Percentiles rank a stretch among this genome's conserved stretches.
Conservation (phyloP, 2,329 filamentous ascomycete species). For the Fusarium austroafricanum region DNA sequence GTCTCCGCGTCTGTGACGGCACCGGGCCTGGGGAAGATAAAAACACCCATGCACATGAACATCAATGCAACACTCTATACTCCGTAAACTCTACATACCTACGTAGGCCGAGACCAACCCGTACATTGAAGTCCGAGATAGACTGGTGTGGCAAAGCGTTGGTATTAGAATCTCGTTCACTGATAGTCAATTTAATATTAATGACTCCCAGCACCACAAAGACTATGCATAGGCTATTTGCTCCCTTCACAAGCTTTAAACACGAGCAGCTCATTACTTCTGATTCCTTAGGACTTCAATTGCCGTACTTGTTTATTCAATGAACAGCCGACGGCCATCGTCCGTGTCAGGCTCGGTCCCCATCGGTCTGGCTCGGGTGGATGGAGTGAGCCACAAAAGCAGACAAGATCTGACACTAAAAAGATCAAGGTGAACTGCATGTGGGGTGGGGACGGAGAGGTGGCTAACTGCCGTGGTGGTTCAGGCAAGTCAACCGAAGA, state of each 20-base stretch:
- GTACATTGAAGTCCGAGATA: conserved; percentile 24
- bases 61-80: conserved; percentile 23
- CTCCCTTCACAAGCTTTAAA: neutral
- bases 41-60: conserved; percentile 17
- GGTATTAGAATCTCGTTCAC: neutral
- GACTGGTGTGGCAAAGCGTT: neutral
- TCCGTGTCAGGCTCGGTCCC: conserved; percentile 48
- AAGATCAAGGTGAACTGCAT: conserved; percentile 20
- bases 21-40: conserved; percentile 44
- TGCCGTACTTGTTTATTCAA: neutral
- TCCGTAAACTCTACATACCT: conserved; percentile 1
- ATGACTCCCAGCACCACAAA: neutral
- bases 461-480: conserved; percentile 18
- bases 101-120: conserved; percentile 18
- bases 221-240: neutral
- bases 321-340: conserved; percentile 35
- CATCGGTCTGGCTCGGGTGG: conserved; percentile 52
- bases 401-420: conserved; percentile 25
- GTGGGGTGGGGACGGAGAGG: conserved; percentile 8
- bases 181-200: neutral
- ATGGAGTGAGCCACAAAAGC: conserved; percentile 42
- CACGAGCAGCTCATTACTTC: neutral
- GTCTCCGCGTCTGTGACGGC: conserved; percentile 31
- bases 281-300: neutral
- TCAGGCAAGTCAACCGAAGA: neutral